Base-by-base conservation (phyloP, 108 stramenopile species). In the Discostella stelligeroides region DNA sequence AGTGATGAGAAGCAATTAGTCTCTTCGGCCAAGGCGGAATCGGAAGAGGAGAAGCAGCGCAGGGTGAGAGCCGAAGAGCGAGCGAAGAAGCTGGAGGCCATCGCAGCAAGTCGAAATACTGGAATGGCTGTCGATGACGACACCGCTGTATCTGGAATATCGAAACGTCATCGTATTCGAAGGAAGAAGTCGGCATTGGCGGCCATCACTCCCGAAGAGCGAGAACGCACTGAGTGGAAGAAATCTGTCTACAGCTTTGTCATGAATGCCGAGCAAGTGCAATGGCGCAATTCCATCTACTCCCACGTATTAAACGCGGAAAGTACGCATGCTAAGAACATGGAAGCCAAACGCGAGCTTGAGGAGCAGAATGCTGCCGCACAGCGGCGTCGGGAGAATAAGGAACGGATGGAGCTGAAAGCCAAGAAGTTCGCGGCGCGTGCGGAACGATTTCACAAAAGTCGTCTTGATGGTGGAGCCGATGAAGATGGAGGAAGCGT, bases 151-250 rank as follows among this genome's bases (percentile, higher is more conserved):
- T 73, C 79, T 47, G 79, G 79, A 27, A 80, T 80, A 45, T 80
- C 79, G 18, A 68, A 60, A 37, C 72, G 63, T 24, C 79, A 73
- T 38, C 66, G 79, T 38, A 43, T 80, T 25, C 64, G 79, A 39
- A 66, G 79, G 15, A 80, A 80, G 68, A 80, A 69, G 60, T 80
- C 79, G 27, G 79, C 79, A 13, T 60, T 80, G 48, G 79, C 79
- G 21, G 67, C 72, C 18, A 79, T 66, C 28, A 42, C 46, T 18
- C 66, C 79, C 17, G 79, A 80, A 12, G 79, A 73, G 20, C 63
- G 58, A 30, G 68, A 67, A 48, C 54, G 71, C 13, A 73, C 40
- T 60, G 72, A 80, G 30, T 80, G 72, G 72, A 72, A 45, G 29
- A 64, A 73, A 14, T 51, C 46, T 23, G 57, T 80, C 13, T 80